Base-by-base conservation (phyloP, 2,329 filamentous ascomycete species). In the Chaetomiaceae sp. region DNA sequence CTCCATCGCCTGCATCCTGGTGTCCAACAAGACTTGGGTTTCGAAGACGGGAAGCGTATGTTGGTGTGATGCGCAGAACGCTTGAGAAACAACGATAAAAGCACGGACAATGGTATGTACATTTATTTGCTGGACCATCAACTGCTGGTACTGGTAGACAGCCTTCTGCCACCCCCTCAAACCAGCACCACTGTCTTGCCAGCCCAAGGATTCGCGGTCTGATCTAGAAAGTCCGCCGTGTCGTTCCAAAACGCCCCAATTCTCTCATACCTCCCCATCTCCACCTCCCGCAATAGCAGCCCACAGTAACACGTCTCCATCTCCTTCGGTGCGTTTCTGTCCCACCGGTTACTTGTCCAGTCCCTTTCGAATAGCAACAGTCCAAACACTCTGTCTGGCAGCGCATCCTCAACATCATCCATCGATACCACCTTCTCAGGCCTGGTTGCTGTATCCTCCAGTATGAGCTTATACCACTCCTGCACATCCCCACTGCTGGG, bases 401-500 rank as follows among this genome's bases (percentile, higher is more conserved):
- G 14, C 2, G 10, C 36, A 2, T 5, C 34, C 14, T 45, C 41
- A 9, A 33, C 34, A 25, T 46, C 51, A 1, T 54, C 51, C 7
- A 36, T 20, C 9, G 33, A 6, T 14, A 14, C 23, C 25, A 4
- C 8, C 23, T 30, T 23, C 16, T 33, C 7, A 13, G 51, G 51
- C 34, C 25, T 25, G 36, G 34, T 36, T 5, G 18, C 13, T n/a
- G 27, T 37, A n/a, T 46, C 27, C 14, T 50, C 41, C 40, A 54
- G 18, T n/a, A 54, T 27, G 40, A 41, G 40, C 16, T 5, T 45
- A 41, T 54, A 54, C 51, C 51, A 54, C 13, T 54, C 51, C 21
- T 48, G 45, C 9, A 50, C 51, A 7, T 46, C 46, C 13, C 46
- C 46, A 20, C 46, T 50, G 4, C n/a, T 27, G 7, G 51, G 51